Conservation (phyloP, 208 protist species). For the Kentomonas sorsogonicus region DNA sequence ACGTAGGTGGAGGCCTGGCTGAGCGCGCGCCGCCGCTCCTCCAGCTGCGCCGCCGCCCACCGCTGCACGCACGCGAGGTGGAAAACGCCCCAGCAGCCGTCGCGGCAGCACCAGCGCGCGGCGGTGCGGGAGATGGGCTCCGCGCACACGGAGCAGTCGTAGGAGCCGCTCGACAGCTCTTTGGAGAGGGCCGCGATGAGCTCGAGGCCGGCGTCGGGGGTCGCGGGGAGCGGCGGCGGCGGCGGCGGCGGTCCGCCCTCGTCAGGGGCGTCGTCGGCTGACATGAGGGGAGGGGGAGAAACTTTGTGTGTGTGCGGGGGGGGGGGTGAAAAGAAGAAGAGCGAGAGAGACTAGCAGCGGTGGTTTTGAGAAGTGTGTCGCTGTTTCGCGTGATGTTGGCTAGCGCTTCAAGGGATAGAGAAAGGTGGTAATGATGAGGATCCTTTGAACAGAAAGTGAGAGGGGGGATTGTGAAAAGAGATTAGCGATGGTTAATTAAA, state of each 20-base stretch:
- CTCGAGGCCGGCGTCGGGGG: conserved; percentile 10
- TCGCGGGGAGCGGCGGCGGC: too few relatives aligned
- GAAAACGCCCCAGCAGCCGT: conserved; percentile 68
- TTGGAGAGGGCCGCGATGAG: conserved; percentile 32
- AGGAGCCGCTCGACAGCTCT: conserved; percentile 37
- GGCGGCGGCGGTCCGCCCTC: too few relatives aligned
- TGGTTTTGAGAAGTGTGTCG: neutral
- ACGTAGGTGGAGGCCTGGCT: conserved; percentile 13
- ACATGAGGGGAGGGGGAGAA: neutral
- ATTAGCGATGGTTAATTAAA: too few relatives aligned
- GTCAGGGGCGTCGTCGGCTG: too few relatives aligned
- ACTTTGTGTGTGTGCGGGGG: neutral
- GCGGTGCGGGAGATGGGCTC: conserved; percentile 40
- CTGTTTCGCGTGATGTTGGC: too few relatives aligned
- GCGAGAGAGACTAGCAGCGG: conserved; percentile 7
- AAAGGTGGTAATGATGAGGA: neutral
- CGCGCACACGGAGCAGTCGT: conserved; percentile 74
- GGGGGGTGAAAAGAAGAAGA: conserved; percentile 6
- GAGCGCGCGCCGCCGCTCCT: conserved; percentile 41
- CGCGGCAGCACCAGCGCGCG: conserved; percentile 53
- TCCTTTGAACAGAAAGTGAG: too few relatives aligned
- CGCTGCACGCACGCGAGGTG: conserved; percentile 61
- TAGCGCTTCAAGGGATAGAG: neutral
- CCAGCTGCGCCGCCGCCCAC: conserved; percentile 45
- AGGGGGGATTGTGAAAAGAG: too few relatives aligned